Evolutionary conservation across 495 filamentous ascomycete genomes (phyloP), one percentile per base, ranked within the genome.

Genomic region (Glarea lozoyensis): DNA sequence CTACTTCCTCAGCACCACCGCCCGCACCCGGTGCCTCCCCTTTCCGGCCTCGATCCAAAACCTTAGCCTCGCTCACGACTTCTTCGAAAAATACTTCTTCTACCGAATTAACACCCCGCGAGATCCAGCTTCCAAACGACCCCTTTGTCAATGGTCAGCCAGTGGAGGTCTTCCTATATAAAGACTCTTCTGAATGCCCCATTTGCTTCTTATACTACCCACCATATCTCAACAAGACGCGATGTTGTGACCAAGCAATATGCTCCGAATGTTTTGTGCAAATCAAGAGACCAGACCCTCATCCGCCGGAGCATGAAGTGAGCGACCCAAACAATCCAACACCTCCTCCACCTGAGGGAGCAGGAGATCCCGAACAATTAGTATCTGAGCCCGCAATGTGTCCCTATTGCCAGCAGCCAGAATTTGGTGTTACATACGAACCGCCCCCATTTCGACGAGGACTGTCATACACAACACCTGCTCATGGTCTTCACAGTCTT

Each of bases 201-300:
- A 94, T 98, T 41, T 98, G 92, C 66, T 93, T 96, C 59, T 65
- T 98, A 19, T 90, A 88, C 57, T 98, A 95, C 52, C 92, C 92
- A 2, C 89, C 90, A 2, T 94, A 93, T 57, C 68, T 97, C n/a
- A 97, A 98, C 59, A 84, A 82, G 36, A 97, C 92, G 2, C 70
- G 92, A 50, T 98, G 92, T 58, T 98, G 92, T 60, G 90, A 94
- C 54, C 92, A 98, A 58, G 73, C 87, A 4, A 97, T 98, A 43
- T 98, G 92, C 66, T 97, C 92, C 35, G 92, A 98, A 65, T 98
- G 92, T 59, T 98, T 98, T 54, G 93, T 98, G 7, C 92, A 98
- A 58, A 98, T 98, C 58, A 98, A 94, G 66, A 78, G 92, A 18
- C 86, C 90, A 7, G 92, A 98, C 54, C 92, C 92, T 11, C 92